These are phyloP conservation scores for Orbilia blumenaviensis DNA, from an alignment of 2,329 filamentous ascomycete species.

Conservation along the genomic window DNA sequence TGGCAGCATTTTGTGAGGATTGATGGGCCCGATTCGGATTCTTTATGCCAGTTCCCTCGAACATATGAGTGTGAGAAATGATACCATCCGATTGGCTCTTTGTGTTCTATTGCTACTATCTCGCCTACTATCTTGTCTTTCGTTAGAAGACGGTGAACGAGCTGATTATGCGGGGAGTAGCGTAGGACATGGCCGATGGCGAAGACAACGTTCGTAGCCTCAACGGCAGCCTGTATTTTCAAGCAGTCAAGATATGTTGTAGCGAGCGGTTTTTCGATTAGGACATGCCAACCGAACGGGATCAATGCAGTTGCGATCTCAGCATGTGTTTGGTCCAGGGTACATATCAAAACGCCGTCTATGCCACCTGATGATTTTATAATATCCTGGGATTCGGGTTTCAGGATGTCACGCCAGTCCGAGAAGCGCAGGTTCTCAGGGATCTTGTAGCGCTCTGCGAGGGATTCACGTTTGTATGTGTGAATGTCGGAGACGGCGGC, in stretches of 20 bases:
- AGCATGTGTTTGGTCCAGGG: conserved; percentile 87
- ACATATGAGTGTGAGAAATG: conserved; percentile 93
- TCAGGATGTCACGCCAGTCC: conserved; percentile 78
- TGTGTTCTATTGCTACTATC: conserved; percentile 85
- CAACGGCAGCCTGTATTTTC: conserved; percentile 52
- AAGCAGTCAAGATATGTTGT: conserved; percentile 81
- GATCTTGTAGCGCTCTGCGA: conserved; percentile 71
- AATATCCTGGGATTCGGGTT: conserved; percentile 61
- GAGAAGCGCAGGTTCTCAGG: conserved; percentile 73
- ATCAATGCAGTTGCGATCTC: conserved; percentile 73
- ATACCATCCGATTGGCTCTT: conserved; percentile 95
- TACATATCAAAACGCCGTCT: conserved; percentile 74
- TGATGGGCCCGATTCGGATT: conserved; percentile 78
- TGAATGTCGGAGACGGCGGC: conserved; percentile 83
- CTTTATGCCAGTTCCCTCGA: conserved; percentile 89
- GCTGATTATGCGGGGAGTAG: conserved; percentile 91
- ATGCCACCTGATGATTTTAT: conserved; percentile 60
- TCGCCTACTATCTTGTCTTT: conserved; percentile 82
- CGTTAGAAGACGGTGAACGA: conserved; percentile 79
- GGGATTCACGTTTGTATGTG: conserved; percentile 75
- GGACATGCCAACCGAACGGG: conserved; percentile 77
- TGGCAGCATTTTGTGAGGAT: conserved; percentile 95
- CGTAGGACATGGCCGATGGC: conserved; percentile 92
- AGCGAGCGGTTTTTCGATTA: conserved; percentile 94
- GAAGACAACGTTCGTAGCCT: conserved; percentile 69